Base-by-base conservation (phyloP, 768 basidiomycete species). In the Mycena alexandri region DNA sequence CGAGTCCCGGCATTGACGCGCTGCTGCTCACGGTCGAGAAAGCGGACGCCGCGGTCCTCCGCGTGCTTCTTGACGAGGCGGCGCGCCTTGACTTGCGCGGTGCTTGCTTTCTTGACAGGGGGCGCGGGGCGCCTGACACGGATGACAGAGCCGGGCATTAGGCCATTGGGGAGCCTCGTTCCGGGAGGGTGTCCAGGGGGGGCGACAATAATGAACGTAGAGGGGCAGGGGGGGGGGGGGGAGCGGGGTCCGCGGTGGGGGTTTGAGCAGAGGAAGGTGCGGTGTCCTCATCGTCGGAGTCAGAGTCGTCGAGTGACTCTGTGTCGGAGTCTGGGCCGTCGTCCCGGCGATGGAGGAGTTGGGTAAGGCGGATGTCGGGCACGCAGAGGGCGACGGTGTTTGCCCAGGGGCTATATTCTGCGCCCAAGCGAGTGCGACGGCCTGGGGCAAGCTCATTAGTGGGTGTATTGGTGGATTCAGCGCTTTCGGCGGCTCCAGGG, bases 401-500 rank as follows among this genome's bases (percentile, higher is more conserved):
- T 21, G 17, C 17, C 44, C 21, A 46, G 2, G 44, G 44, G 44
- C 44, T 46, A n/a, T 19, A 46, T 21, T 46, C 44, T 16, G 44
- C 44, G 44, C 44, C 44, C 14, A 16, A 46, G 9, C 44, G 44
- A 4, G 44, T 46, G 17, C 17, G 21, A 19, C 44, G 44, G 9
- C 3, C 44, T 46, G 44, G 12, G 10, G 21, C 5, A 51, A 29
- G 6, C 29, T 29, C 29, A 29, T 29, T 51, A 16, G n/a, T 5
- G 50, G n/a, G 5, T 14, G 22, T 24, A 13, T 11, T 51, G n/a
- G 8, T 25, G 50, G 4, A 51, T 8, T 10, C 22, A 51, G 50
- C 24, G 14, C 14, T 51, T 51, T 51, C 50, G 22, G 50, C 50
- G 25, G 13, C 50, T 51, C 50, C 50, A 51, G 25, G 33, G 50